Base-by-base conservation (phyloP, 441 rosid genomes). In the Populus tomentosa region DNA sequence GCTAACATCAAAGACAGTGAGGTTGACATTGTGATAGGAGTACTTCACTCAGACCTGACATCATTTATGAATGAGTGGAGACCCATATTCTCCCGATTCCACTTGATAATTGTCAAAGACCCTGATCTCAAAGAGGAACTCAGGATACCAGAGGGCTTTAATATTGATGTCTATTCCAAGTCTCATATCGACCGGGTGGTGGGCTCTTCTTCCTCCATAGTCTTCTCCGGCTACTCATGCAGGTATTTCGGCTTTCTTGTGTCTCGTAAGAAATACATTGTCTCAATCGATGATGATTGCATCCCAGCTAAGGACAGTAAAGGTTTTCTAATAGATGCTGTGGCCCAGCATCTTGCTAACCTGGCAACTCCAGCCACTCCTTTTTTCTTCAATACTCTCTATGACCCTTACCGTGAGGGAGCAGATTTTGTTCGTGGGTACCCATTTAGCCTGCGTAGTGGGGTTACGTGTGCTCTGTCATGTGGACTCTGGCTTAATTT, bases 371-470 rank as follows among this genome's bases (percentile, higher is more conserved):
- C 99, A 18, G 99, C 99, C 33, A 94, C 97, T 0, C 99, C 99
- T 26, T 90, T 88, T 84, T 95, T 94, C 89, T 95, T 95, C 80
- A 95, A 95, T 70, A 95, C 99, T 14, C 91, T 95, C 66, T 95
- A 94, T 6, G 99, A 95, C 75, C 98, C 99, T 73, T 94, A 73
- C 30, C 73, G 89, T 3, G 84, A 91, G 72, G 99, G 98, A 79
- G 90, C 93, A 10, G 99, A 95, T 86, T 95, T 94, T 70, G 99
- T 95, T 56, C 98, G 99, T 62, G 99, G 99, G 24, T 95, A 95
- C 79, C 99, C 99, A 59, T 95, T 95, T 80, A 94, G 99, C 81
- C 89, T 95, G 56, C 83, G 98, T 73, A 90, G 79, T 62, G 99
- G 99, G 73, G 97, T 92, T 40, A 77, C 85, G 18, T 91, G 97